A percentile compares a stretch with the other conserved stretches of the same genome.
Conservation (phyloP, 352 stramenopile genomes). For the Globisporangium canariense region DNA sequence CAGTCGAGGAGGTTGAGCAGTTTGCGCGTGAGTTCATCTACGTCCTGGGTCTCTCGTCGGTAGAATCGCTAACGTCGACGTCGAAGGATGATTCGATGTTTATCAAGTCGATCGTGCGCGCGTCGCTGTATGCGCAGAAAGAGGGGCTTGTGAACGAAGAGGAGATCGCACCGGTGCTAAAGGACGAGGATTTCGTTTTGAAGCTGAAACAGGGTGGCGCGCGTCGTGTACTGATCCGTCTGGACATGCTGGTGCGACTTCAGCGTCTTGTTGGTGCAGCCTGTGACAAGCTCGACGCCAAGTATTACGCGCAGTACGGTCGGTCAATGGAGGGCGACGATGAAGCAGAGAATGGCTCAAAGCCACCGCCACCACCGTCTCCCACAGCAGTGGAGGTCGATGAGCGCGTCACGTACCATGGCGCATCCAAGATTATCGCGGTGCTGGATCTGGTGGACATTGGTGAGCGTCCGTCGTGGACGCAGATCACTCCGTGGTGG, state of each 20-base stretch:
- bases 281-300: slow-evolving; percentile 57
- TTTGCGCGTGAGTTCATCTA: slow-evolving; percentile 88
- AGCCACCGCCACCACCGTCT: slow-evolving; percentile 16
- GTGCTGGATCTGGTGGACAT: slow-evolving; percentile 64
- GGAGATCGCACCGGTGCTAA: slow-evolving; percentile 65
- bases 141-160: slow-evolving; percentile 76
- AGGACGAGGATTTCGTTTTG: slow-evolving; percentile 86
- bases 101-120: slow-evolving; percentile 77
- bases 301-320: slow-evolving; percentile 30
- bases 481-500: slow-evolving; percentile 85
- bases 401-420: slow-evolving; percentile 66
- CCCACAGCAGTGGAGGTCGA: slow-evolving; percentile 56
- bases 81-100: slow-evolving; percentile 82
- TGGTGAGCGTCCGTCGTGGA: slow-evolving; percentile 74
- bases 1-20: slow-evolving; percentile 75
- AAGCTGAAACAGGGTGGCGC: slow-evolving; percentile 84
- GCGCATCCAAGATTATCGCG: slow-evolving; percentile 58
- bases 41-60: slow-evolving; percentile 70
- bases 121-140: slow-evolving; percentile 54
- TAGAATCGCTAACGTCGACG: slow-evolving; percentile 38
- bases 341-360: slow-evolving; percentile 7
- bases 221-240: slow-evolving; percentile 75
- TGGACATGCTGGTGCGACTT: slow-evolving; percentile 85
- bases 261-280: slow-evolving; percentile 53
- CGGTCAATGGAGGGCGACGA: neutral